Evolutionary conservation across 1,139 yeast species (phyloP).

Genomic region (Taphrina communis): DNA sequence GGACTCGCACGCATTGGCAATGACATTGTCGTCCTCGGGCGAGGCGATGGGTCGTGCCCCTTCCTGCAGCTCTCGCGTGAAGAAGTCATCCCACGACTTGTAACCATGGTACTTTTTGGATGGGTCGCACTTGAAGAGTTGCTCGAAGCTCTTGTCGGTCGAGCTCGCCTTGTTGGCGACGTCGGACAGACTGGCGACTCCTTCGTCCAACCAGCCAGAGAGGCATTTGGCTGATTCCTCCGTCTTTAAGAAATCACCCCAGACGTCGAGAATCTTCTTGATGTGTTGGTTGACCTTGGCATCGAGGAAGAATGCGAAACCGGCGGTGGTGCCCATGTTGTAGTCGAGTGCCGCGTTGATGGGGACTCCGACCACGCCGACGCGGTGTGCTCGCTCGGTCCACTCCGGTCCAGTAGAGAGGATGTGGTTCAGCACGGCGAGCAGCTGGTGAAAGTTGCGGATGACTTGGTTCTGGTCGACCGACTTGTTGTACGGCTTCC

Average conservation of each 20-base stretch:
- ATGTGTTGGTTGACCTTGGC: constrained; percentile 12
- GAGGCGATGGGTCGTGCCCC: constrained; percentile 21
- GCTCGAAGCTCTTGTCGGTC: constrained; percentile 26
- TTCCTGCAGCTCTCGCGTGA: constrained; percentile 20
- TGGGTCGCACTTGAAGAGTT: constrained; percentile 26
- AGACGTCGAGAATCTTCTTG: constrained; percentile 33
- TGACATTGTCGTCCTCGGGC: constrained; percentile 27
- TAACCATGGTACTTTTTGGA: constrained; percentile 24
- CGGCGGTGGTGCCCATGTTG: constrained; percentile 32
- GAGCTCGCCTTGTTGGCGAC: constrained; percentile 27
- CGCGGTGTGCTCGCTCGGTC: constrained; percentile 23
- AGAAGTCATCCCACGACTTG: constrained; percentile 30
- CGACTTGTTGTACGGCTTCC: constrained; percentile 26
- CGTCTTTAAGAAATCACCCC: constrained; percentile 26
- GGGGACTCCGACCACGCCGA: constrained; percentile 31
- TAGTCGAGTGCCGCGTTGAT: constrained; percentile 33
- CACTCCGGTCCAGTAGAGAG: constrained; percentile 22
- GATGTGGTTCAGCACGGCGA: constrained; percentile 27
- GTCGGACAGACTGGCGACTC: constrained; percentile 11
- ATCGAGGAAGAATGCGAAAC: constrained; percentile 32
- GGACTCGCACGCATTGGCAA: constrained; percentile 27
- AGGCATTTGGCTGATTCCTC: constrained; percentile 27
- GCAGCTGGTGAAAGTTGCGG: constrained; percentile 18
- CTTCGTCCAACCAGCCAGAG: constrained; percentile 22
- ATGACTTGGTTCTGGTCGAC: constrained; percentile 29